Evolutionary conservation across 495 filamentous ascomycete genomes (phyloP).

Genomic region (Penicillium diatomitis): DNA sequence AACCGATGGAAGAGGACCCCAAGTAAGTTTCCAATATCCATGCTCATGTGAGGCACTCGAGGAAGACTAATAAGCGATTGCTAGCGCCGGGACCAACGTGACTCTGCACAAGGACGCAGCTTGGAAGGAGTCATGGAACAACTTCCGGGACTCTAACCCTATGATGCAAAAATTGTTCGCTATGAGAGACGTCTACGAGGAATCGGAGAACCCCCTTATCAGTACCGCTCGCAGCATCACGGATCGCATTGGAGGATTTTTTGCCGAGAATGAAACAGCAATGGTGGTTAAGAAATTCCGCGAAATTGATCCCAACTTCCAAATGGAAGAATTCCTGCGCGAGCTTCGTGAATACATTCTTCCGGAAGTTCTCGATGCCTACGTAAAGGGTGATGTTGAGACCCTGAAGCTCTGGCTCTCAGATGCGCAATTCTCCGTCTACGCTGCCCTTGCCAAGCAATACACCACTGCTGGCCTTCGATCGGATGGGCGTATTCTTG

Average conservation of each 20-base stretch:
- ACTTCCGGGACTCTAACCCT: constrained; percentile 79
- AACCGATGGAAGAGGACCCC: constrained; percentile 69
- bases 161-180: constrained; percentile 84
- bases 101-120: constrained; percentile 93
- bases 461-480: constrained; percentile 87
- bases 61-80: constrained; percentile 12
- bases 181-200: constrained; percentile 75
- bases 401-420: constrained; percentile 90
- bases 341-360: constrained; percentile 97
- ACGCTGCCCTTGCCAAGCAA: constrained; percentile 86
- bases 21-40: constrained; percentile 50
- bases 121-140: constrained; percentile 92
- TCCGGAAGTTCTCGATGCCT: constrained; percentile 93
- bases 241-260: constrained; percentile 87
- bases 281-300: constrained; percentile 95
- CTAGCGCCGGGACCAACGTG: constrained; percentile 83
- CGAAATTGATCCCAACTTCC: constrained; percentile 92
- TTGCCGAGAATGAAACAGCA: constrained; percentile 96
- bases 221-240: constrained; percentile 87
- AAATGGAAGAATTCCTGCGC: constrained; percentile 84
- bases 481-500: constrained; percentile 87
- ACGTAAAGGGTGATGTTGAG: constrained; percentile 90
- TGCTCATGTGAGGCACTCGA: neutral
- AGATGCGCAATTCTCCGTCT: constrained; percentile 89
- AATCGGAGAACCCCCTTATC: constrained; percentile 94